These are phyloP conservation scores for Vararia minispora DNA, from an alignment of 768 basidiomycete genomes.

Conservation along the genomic window DNA sequence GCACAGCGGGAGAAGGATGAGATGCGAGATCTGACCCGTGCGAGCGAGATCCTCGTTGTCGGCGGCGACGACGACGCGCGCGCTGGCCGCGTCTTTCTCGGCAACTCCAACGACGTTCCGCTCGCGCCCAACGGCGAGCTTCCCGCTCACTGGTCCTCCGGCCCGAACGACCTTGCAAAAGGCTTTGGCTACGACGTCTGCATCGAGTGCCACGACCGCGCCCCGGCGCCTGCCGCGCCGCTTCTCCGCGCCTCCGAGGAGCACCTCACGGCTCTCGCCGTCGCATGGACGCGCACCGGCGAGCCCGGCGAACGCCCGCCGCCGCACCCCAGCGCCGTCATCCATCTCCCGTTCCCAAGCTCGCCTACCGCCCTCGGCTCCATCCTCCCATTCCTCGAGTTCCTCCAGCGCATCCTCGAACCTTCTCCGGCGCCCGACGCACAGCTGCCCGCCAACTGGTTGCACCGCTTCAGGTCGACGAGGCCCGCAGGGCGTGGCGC, in stretches of 20 bases:
- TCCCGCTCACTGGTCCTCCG: neutral
- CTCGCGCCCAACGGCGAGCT: constrained; percentile 15
- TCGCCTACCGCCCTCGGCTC: constrained; percentile 46
- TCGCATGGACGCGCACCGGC: constrained; percentile 33
- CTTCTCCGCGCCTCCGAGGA: constrained; percentile 70
- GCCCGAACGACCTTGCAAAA: constrained; percentile 20
- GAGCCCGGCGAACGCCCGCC: constrained; percentile 49
- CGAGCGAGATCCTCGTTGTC: constrained; percentile 60
- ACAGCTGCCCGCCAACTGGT: too few relatives aligned
- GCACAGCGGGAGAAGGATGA: constrained; percentile 79
- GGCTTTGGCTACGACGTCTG: constrained; percentile 75
- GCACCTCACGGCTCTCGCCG: constrained; percentile 55
- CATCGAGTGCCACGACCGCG: constrained; percentile 78
- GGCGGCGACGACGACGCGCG: constrained; percentile 27
- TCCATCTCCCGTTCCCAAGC: constrained; percentile 69
- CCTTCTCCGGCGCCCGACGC: constrained; percentile 26
- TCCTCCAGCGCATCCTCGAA: constrained; percentile 54
- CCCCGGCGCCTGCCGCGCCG: constrained; percentile 56
- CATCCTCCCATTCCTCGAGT: constrained; percentile 52
- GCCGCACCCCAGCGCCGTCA: constrained; percentile 57
- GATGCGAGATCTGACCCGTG: constrained; percentile 79
- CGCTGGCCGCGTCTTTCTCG: constrained; percentile 64
- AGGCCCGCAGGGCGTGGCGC: constrained; percentile 60
- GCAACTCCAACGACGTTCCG: constrained; percentile 75
- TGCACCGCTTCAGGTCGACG: too few relatives aligned